These are phyloP conservation scores for Ceratocystis colombiana DNA, from an alignment of 2,329 filamentous ascomycete species.

Conservation along the genomic window DNA sequence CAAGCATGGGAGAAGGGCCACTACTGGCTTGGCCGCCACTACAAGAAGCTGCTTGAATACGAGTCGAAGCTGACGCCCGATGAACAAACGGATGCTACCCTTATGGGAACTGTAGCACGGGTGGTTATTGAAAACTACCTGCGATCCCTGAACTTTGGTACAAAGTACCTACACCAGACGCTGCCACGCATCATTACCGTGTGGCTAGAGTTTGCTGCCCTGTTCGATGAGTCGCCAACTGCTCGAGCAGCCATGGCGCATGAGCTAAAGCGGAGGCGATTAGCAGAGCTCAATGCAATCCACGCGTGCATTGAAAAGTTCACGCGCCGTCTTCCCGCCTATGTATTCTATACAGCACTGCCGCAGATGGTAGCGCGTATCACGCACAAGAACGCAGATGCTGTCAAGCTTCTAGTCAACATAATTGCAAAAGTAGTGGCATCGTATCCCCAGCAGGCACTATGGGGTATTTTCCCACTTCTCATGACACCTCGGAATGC, in stretches of 20 bases:
- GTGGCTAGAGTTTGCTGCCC: constrained; percentile 83
- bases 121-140: constrained; percentile 91
- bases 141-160: constrained; percentile 74
- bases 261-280: constrained; percentile 47
- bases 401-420: constrained; percentile 64
- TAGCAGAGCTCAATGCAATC: constrained; percentile 56
- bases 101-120: constrained; percentile 75
- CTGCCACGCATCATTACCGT: constrained; percentile 83
- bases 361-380: constrained; percentile 95
- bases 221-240: constrained; percentile 54
- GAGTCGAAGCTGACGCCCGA: constrained; percentile 67
- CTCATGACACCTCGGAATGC: constrained; percentile 58
- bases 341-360: constrained; percentile 70
- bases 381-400: constrained; percentile 67
- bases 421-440: constrained; percentile 83
- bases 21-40: constrained; percentile 92
- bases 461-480: constrained; percentile 85
- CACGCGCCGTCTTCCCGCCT: constrained; percentile 59
- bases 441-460: constrained; percentile 76
- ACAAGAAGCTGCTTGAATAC: constrained; percentile 89
- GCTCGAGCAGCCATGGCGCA: constrained; percentile 36
- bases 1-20: constrained; percentile 89
- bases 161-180: constrained; percentile 93
- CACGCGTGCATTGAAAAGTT: constrained; percentile 74
- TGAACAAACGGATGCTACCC: constrained; percentile 65